Evolutionary conservation across 2,329 filamentous ascomycete species (phyloP).

Genomic region (Colletotrichum theobromicola): DNA sequence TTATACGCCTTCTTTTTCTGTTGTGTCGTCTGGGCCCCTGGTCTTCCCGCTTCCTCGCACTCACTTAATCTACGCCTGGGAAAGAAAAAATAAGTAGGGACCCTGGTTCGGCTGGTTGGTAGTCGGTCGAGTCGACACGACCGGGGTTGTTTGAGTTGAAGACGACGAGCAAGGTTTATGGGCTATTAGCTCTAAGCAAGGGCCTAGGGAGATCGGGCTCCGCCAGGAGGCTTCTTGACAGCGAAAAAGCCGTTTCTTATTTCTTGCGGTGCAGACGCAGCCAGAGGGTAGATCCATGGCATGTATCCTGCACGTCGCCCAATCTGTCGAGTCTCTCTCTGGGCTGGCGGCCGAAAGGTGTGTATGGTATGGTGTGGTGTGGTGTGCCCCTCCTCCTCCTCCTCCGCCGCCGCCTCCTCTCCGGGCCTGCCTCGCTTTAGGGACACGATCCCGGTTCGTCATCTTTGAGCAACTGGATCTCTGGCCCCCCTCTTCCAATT

Average conservation of each 20-base stretch:
- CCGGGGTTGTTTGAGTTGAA: slow-evolving; percentile 5
- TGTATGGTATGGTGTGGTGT: no score
- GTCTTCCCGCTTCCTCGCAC: neutral
- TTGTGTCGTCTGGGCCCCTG: neutral
- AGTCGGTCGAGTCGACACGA: neutral
- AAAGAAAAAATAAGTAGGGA: slow-evolving; percentile 15
- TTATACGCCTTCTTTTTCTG: slow-evolving; percentile 19
- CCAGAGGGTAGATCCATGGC: slow-evolving; percentile 16
- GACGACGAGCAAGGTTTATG: slow-evolving; percentile 8
- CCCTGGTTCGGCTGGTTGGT: slow-evolving; percentile 1
- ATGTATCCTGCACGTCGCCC: slow-evolving; percentile 19
- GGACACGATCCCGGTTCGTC: slow-evolving; percentile 7
- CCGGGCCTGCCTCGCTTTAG: neutral
- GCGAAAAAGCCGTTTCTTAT: slow-evolving; percentile 22
- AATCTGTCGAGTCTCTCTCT: slow-evolving; percentile 12
- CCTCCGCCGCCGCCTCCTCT: neutral
- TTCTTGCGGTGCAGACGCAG: slow-evolving; percentile 16
- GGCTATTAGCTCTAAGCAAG: slow-evolving; percentile 12
- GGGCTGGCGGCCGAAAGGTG: slow-evolving; percentile 7
- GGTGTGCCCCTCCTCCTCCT: neutral
- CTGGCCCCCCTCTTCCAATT: neutral
- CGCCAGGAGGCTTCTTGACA: slow-evolving; percentile 17
- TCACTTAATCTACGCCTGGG: neutral
- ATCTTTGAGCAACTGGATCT: neutral
- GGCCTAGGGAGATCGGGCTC: slow-evolving; percentile 20